Evolutionary conservation across 176 grass and related monocot species (phyloP).

Genomic region (Carex cristatella): DNA sequence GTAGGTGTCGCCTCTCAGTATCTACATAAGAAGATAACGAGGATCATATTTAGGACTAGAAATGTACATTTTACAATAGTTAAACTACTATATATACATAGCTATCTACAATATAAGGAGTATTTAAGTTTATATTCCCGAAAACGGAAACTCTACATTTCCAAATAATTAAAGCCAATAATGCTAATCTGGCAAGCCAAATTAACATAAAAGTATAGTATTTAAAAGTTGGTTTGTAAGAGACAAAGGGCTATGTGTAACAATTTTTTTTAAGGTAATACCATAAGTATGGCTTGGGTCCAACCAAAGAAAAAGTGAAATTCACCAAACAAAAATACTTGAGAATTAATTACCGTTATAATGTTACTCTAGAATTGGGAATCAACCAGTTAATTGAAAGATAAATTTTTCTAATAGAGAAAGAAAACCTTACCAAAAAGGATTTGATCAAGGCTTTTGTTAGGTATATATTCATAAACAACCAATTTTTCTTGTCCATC

Average conservation of each 20-base stretch:
- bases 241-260: neutral
- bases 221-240: neutral
- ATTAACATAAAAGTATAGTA: neutral
- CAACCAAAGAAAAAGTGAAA: neutral
- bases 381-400: neutral
- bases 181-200: neutral
- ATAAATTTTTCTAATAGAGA: neutral
- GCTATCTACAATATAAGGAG: too few relatives aligned
- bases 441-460: conserved; percentile 31
- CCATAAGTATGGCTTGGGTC: neutral
- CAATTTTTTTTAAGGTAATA: neutral
- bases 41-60: neutral
- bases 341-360: neutral
- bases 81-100: neutral
- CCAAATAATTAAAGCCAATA: neutral
- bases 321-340: neutral
- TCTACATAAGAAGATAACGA: conserved; percentile 3
- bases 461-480: conserved; percentile 31
- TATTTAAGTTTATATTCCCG: too few relatives aligned
- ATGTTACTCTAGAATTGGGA: neutral
- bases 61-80: neutral
- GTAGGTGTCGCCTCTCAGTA: neutral
- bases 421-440: conserved; percentile 13
- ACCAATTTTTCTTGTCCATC: conserved; percentile 22
- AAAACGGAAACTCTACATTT: too few relatives aligned